These are phyloP conservation scores for Cyphellophora attinorum DNA, from an alignment of 2,329 filamentous ascomycete genomes.

Conservation along the genomic window DNA sequence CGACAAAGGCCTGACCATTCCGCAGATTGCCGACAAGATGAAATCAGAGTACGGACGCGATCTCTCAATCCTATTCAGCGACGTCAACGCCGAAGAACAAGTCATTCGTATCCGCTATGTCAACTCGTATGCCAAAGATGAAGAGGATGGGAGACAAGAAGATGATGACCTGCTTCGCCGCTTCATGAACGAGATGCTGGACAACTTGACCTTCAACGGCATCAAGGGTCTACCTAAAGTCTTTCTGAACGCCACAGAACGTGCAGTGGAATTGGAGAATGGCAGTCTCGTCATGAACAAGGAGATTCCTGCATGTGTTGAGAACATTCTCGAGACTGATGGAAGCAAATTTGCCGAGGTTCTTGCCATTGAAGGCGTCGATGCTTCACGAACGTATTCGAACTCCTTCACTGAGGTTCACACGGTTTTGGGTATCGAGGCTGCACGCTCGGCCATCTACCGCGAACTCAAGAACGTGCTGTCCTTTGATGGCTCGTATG, in stretches of 20 bases:
- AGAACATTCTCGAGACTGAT: conserved; percentile 94
- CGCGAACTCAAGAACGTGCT: conserved; percentile 85
- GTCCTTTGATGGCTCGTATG: conserved; percentile 97
- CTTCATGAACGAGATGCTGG: conserved; percentile 81
- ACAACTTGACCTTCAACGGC: conserved; percentile 83
- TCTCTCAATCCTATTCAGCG: conserved; percentile 88
- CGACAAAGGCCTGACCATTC: conserved; percentile 84
- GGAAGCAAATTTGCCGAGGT: conserved; percentile 81
- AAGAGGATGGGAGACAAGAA: conserved; percentile 65
- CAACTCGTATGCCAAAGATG: conserved; percentile 55
- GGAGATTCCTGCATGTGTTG: conserved; percentile 64
- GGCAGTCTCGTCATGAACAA: conserved; percentile 68
- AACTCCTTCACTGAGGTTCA: conserved; percentile 95
- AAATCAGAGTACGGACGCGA: conserved; percentile 80
- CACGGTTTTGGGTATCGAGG: conserved; percentile 92
- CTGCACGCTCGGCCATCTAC: conserved; percentile 75
- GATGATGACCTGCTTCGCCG: conserved; percentile 91
- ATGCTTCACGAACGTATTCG: conserved; percentile 75
- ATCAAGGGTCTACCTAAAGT: conserved; percentile 81
- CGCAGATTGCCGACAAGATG: conserved; percentile 82
- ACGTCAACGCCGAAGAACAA: conserved; percentile 93
- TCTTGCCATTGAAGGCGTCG: conserved; percentile 77
- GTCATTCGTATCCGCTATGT: conserved; percentile 87
- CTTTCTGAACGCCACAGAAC: conserved; percentile 77
- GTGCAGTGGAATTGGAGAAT: conserved; percentile 56